phyloP scores from a whole-genome alignment of 2,329 filamentous ascomycete species.

The Ophiocordyceps robertsii region DNA sequence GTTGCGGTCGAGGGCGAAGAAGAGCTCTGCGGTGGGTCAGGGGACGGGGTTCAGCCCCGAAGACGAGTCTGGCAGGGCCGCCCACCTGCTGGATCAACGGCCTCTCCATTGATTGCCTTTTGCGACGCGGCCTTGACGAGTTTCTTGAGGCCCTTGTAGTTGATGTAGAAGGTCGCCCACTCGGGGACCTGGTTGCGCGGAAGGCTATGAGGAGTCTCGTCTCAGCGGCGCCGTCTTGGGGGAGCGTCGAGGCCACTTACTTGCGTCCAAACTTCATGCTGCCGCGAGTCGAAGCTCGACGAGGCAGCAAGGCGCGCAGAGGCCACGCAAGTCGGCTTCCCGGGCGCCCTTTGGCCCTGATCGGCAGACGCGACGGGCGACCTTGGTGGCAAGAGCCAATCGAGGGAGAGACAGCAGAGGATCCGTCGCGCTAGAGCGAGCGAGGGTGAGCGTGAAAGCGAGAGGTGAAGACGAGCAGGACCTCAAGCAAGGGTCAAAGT shows the following conservation, averaged over 20 bases:
- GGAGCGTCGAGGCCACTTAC: slow-evolving; percentile 23
- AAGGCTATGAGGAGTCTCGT: slow-evolving; percentile 32
- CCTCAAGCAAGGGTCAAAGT: too few relatives aligned
- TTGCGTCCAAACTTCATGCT: slow-evolving; percentile 51
- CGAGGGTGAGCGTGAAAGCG: too few relatives aligned
- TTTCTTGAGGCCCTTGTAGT: slow-evolving; percentile 90
- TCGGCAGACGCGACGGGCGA: not conserved
- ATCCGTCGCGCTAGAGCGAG: too few relatives aligned
- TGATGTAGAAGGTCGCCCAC: slow-evolving; percentile 74
- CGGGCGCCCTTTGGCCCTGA: not conserved
- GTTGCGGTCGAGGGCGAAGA: slow-evolving; percentile 91
- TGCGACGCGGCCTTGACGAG: slow-evolving; percentile 71
- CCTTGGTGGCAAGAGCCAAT: too few relatives aligned
- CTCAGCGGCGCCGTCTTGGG: slow-evolving; percentile 2
- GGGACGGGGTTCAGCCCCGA: slow-evolving; percentile 13
- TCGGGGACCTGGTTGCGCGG: slow-evolving; percentile 76
- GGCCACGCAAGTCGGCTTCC: not conserved
- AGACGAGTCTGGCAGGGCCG: slow-evolving; percentile 14
- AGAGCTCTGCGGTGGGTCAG: slow-evolving; percentile 60
- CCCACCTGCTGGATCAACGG: slow-evolving; percentile 85
- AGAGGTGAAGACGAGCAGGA: too few relatives aligned
- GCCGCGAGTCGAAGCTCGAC: not conserved
- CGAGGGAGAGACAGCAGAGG: too few relatives aligned
- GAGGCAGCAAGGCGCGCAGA: not conserved
- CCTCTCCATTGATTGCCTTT: slow-evolving; percentile 52